Conservation (phyloP, 1,284 basidiomycete species). For the Cutaneotrichosporon mucoides region DNA sequence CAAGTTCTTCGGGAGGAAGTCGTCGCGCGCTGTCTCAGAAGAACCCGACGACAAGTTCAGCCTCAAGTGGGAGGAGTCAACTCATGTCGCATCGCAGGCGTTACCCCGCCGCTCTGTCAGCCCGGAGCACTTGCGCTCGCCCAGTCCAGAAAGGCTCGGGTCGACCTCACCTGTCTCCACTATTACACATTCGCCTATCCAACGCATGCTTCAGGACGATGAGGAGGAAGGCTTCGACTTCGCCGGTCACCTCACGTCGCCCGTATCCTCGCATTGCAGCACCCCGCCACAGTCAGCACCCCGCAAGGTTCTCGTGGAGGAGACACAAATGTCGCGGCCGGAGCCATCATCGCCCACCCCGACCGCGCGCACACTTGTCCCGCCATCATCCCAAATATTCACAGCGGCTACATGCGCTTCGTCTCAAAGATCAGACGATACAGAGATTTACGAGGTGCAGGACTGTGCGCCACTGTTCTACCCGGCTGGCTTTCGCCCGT, state of each 20-base stretch:
- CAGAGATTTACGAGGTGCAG: neutral
- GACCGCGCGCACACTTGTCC: conserved; percentile 2
- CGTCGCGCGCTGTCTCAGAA: neutral
- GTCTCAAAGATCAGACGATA: neutral
- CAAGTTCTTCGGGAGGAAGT: conserved; percentile 32
- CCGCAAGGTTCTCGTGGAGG: neutral
- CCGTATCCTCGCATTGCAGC: conserved; percentile 7
- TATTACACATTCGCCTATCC: neutral
- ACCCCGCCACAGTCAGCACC: conserved; percentile 11
- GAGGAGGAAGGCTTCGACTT: conserved; percentile 4
- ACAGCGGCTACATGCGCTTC: neutral
- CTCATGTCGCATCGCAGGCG: conserved; percentile 3
- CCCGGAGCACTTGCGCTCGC: conserved; percentile 13
- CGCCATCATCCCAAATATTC: neutral
- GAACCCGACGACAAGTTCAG: conserved; percentile 12
- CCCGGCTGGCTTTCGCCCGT: neutral
- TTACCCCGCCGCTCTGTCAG: neutral
- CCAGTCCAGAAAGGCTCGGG: conserved; percentile 9
- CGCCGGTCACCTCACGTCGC: conserved; percentile 11
- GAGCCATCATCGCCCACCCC: conserved; percentile 16
- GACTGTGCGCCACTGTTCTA: neutral
- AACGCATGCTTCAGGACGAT: neutral
- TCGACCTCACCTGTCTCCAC: conserved; percentile 25
- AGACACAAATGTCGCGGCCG: neutral
- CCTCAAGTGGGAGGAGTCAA: conserved; percentile 25